Conservation (phyloP, 345 rosid species). For the Hevea brasiliensis region DNA sequence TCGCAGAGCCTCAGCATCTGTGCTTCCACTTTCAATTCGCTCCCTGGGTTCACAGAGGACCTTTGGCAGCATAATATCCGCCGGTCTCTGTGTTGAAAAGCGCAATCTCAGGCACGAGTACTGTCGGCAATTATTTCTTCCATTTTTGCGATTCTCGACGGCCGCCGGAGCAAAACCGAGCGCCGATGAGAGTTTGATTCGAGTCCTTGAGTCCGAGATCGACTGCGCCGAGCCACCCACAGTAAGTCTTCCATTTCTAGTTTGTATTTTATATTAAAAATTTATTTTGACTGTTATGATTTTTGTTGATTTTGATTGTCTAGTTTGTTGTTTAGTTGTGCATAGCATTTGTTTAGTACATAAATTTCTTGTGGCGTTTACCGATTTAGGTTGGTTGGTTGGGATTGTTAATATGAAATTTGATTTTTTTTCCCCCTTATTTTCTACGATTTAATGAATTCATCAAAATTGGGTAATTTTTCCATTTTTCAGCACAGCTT, state of each 20-base stretch:
- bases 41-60: slow-evolving; percentile 36
- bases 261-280: neutral
- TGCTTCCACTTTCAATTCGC: slow-evolving; percentile 40
- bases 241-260: slow-evolving; percentile 14
- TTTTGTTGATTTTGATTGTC: neutral
- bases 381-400: neutral
- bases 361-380: neutral
- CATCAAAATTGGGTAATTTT: neutral
- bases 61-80: slow-evolving; percentile 21
- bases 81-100: slow-evolving; percentile 13
- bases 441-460: neutral
- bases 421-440: neutral
- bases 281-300: neutral
- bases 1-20: slow-evolving; percentile 47
- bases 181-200: slow-evolving; percentile 44
- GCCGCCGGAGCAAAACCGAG: slow-evolving; percentile 21
- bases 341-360: neutral
- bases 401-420: too few relatives aligned
- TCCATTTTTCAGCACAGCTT: neutral
- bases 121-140: slow-evolving; percentile 7
- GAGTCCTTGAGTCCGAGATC: slow-evolving; percentile 49
- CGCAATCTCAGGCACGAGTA: neutral
- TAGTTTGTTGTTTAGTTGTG: neutral
- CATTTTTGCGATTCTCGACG: slow-evolving; percentile 30
- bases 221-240: slow-evolving; percentile 45